A percentile compares a stretch with the other conserved stretches of the same genome.
These are phyloP conservation scores for Pulicaria dysenterica DNA, from an alignment of 129 eudicot species.

Conservation along the genomic window DNA sequence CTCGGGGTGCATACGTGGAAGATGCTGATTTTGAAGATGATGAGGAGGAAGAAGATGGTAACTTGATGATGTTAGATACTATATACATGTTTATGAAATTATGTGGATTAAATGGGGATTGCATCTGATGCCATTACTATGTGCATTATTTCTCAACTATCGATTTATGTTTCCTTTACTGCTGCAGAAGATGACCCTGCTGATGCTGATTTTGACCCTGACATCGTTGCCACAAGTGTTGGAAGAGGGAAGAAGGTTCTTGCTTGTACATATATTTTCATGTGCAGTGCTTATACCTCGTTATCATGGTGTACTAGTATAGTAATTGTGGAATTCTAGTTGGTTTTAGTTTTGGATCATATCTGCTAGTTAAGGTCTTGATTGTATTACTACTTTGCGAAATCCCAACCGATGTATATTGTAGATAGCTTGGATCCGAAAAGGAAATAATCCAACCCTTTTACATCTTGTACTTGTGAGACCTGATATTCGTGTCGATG, in stretches of 20 bases:
- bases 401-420: conserved; percentile 17
- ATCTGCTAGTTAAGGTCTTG: conserved; percentile 13
- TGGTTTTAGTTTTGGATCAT: conserved; percentile 6
- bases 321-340: neutral
- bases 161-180: conserved; percentile 6
- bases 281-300: neutral
- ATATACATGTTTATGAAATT: conserved; percentile 11
- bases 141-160: neutral
- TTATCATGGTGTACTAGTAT: conserved; percentile 4
- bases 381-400: conserved; percentile 20
- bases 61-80: conserved; percentile 19
- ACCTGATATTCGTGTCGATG: conserved; percentile 1
- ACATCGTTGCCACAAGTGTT: conserved; percentile 50
- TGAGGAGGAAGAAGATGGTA: conserved; percentile 65
- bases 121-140: conserved; percentile 5
- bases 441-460: neutral
- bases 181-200: conserved; percentile 97
- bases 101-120: neutral
- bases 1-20: conserved; percentile 42
- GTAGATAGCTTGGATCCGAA: neutral
- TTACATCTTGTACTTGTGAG: conserved; percentile 18
- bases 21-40: conserved; percentile 65
- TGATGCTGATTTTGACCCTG: conserved; percentile 97
- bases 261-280: conserved; percentile 18
- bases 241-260: conserved; percentile 56